Conservation (phyloP, 768 basidiomycete species). For the Leccinum truebloodii region DNA sequence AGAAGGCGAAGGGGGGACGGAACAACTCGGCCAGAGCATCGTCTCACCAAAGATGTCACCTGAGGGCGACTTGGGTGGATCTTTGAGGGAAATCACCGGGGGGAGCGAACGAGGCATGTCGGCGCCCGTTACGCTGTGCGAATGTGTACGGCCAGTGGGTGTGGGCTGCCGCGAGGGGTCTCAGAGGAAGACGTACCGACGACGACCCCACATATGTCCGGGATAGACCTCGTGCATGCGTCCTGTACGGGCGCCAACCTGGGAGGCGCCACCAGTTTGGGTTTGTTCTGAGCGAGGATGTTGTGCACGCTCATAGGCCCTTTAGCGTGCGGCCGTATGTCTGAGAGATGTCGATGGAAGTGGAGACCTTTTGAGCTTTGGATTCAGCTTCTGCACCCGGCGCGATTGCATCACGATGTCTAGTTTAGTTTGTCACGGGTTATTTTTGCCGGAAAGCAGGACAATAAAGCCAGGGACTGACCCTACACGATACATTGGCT, state of each 20-base stretch:
- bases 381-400: constrained; percentile 58
- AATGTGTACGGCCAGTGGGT: constrained; percentile 61
- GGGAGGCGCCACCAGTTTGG: constrained; percentile 37
- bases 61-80: constrained; percentile 29
- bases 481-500: no score
- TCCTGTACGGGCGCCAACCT: constrained; percentile 34
- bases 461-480: constrained; percentile 8
- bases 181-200: constrained; percentile 31
- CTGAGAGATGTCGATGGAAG: constrained; percentile 34
- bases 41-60: constrained; percentile 63
- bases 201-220: constrained; percentile 46
- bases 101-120: constrained; percentile 52
- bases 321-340: constrained; percentile 41
- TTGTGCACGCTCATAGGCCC: constrained; percentile 71
- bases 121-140: constrained; percentile 75
- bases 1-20: constrained; percentile 41
- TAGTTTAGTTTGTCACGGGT: constrained; percentile 26
- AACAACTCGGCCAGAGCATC: constrained; percentile 55
- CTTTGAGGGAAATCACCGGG: constrained; percentile 23
- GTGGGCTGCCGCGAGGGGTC: constrained; percentile 33
- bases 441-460: background rate
- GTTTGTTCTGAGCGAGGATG: constrained; percentile 51
- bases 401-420: constrained; percentile 61
- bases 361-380: constrained; percentile 34
- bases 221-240: constrained; percentile 70